A percentile compares a stretch with the other conserved stretches of the same genome.
These are phyloP conservation scores for Chaetomium tenue DNA, from an alignment of 495 filamentous ascomycete species.

Conservation along the genomic window DNA sequence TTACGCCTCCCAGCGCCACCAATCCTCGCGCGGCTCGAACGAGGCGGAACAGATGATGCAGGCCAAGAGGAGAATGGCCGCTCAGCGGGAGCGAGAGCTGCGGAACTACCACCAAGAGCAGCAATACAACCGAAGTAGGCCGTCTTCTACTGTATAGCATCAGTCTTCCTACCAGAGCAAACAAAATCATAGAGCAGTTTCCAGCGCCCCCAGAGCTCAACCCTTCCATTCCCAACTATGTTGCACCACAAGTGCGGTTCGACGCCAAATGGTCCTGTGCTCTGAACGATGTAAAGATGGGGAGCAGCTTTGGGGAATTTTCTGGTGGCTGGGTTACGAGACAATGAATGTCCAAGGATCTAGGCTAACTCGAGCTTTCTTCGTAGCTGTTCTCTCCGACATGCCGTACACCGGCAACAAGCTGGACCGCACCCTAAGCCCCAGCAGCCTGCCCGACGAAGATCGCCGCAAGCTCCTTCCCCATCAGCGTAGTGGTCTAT, in stretches of 20 bases:
- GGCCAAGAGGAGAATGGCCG: conserved; percentile 97
- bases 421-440: conserved; percentile 88
- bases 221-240: conserved; percentile 28
- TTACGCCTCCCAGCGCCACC: conserved; percentile 90
- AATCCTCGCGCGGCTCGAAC: conserved; percentile 74
- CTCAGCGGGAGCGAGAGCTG: conserved; percentile 97
- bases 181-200: conserved; percentile 36
- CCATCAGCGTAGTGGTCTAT: conserved; percentile 89
- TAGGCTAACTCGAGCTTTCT: conserved; percentile 47
- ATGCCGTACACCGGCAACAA: conserved; percentile 62
- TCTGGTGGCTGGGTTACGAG: conserved; percentile 17
- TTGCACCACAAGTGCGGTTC: conserved; percentile 44
- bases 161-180: conserved; percentile 53
- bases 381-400: conserved; percentile 76
- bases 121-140: conserved; percentile 98
- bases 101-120: conserved; percentile 99
- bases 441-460: conserved; percentile 85
- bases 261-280: conserved; percentile 43
- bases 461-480: conserved; percentile 94
- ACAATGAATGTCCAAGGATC: conserved; percentile 22
- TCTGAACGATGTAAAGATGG: conserved; percentile 35
- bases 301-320: not conserved
- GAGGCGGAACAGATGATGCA: conserved; percentile 99
- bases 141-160: conserved; percentile 60
- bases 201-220: conserved; percentile 30